A percentile compares a stretch with the other conserved stretches of the same genome.
These are phyloP conservation scores for Clarkia xantiana DNA, from an alignment of 345 rosid genomes.

Conservation along the genomic window DNA sequence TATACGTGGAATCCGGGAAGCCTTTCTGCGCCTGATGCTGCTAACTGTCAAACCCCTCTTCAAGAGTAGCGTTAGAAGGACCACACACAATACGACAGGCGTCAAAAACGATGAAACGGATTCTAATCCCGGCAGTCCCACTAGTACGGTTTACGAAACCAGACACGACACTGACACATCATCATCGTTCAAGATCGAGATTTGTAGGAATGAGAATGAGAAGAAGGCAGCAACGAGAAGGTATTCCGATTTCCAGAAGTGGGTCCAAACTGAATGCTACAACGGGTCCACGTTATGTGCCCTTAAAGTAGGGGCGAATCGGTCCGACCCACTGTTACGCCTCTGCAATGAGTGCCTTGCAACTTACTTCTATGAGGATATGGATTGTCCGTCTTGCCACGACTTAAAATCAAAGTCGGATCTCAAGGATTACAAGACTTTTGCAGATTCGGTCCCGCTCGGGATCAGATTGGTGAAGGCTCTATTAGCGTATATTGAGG, in stretches of 20 bases:
- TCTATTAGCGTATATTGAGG: constrained; percentile 57
- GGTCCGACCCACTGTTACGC: constrained; percentile 38
- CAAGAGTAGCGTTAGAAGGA: constrained; percentile 43
- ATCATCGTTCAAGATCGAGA: constrained; percentile 57
- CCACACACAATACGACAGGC: constrained; percentile 17
- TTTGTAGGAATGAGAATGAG: constrained; percentile 57
- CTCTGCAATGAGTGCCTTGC: constrained; percentile 54
- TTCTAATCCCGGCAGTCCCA: constrained; percentile 39
- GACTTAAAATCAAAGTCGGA: constrained; percentile 28
- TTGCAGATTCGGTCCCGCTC: constrained; percentile 44
- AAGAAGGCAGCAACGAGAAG: constrained; percentile 50
- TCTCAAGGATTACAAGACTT: constrained; percentile 11
- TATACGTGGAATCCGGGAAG: constrained; percentile 83
- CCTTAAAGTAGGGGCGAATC: constrained; percentile 42
- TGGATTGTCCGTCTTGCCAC: constrained; percentile 61
- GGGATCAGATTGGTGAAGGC: constrained; percentile 68
- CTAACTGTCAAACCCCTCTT: constrained; percentile 66
- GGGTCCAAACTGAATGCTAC: constrained; percentile 69
- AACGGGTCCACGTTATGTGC: constrained; percentile 32
- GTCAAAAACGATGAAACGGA: constrained; percentile 32
- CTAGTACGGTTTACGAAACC: constrained; percentile 43
- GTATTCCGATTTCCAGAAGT: constrained; percentile 62
- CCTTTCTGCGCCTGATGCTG: constrained; percentile 85
- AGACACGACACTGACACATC: constrained; percentile 37
- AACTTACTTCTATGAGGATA: constrained; percentile 33